A percentile compares a stretch with the other conserved stretches of the same genome.
These are phyloP conservation scores for Penicillium dipodomyicola DNA, from an alignment of 495 filamentous ascomycete genomes.

Conservation along the genomic window DNA sequence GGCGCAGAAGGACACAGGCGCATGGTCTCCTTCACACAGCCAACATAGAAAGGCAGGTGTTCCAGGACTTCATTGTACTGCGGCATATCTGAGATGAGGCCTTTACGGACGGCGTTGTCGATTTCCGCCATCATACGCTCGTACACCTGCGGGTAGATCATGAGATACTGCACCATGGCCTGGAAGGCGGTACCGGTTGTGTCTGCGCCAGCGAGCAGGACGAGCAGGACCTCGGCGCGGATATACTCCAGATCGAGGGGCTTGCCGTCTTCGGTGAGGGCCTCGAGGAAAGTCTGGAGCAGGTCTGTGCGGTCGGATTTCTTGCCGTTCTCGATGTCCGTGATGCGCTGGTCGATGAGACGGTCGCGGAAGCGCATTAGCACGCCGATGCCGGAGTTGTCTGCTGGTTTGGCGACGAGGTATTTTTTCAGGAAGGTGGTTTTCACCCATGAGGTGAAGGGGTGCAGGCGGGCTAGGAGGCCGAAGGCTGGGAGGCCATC, in stretches of 20 bases:
- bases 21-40: constrained; percentile 52
- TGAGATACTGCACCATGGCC: constrained; percentile 51
- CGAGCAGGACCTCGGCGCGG: constrained; percentile 53
- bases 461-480: constrained; percentile 48
- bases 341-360: constrained; percentile 41
- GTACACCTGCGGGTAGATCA: constrained; percentile 47
- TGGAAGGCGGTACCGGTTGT: constrained; percentile 59
- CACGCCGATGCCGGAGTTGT: constrained; percentile 45
- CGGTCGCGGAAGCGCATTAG: constrained; percentile 51
- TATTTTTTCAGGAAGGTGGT: constrained; percentile 53
- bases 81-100: constrained; percentile 35
- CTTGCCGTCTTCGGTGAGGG: constrained; percentile 45
- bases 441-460: constrained; percentile 53
- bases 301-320: constrained; percentile 28
- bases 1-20: constrained; percentile 54
- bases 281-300: constrained; percentile 42
- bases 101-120: constrained; percentile 43
- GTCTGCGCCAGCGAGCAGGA: constrained; percentile 63
- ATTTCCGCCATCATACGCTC: constrained; percentile 57
- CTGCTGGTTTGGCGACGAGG: constrained; percentile 53
- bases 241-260: constrained; percentile 50
- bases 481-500: constrained; percentile 49
- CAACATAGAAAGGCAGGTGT: constrained; percentile 47
- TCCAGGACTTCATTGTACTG: constrained; percentile 46
- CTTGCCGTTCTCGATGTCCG: constrained; percentile 29